Percentiles rank a stretch among this genome's conserved stretches.
phyloP scores from a whole-genome alignment of 2,329 filamentous ascomycete genomes.

The Fulvia fulva region DNA sequence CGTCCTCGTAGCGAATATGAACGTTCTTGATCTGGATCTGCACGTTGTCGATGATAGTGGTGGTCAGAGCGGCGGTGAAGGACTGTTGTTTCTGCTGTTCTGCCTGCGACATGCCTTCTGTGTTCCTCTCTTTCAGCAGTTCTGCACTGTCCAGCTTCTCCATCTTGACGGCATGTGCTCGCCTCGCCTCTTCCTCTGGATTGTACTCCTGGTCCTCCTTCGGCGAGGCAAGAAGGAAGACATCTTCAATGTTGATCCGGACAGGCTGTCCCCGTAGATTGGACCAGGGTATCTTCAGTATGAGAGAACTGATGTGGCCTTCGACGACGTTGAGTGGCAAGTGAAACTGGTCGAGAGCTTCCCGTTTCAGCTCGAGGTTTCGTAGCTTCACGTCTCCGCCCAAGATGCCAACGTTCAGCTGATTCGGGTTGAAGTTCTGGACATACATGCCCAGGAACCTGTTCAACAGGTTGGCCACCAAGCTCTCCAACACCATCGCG shows the following conservation, averaged over 20 bases:
- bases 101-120: constrained; percentile 89
- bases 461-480: constrained; percentile 96
- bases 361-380: constrained; percentile 85
- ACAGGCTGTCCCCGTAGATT: constrained; percentile 93
- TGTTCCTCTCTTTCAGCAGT: constrained; percentile 82
- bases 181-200: constrained; percentile 81
- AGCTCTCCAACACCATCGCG: constrained; percentile 83
- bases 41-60: constrained; percentile 96
- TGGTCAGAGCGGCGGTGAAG: constrained; percentile 90
- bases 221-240: constrained; percentile 89
- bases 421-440: constrained; percentile 96
- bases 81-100: constrained; percentile 97
- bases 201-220: constrained; percentile 94
- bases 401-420: constrained; percentile 98
- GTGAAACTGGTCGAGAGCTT: constrained; percentile 95
- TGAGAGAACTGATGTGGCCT: constrained; percentile 88
- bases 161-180: constrained; percentile 92
- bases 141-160: constrained; percentile 97
- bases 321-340: constrained; percentile 95
- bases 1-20: constrained; percentile 96
- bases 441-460: constrained; percentile 99
- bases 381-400: constrained; percentile 94
- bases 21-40: constrained; percentile 98
- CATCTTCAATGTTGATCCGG: constrained; percentile 92
- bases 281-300: constrained; percentile 93